phyloP scores from a whole-genome alignment of 2,329 filamentous ascomycete species.

The Penicillium sp. region DNA sequence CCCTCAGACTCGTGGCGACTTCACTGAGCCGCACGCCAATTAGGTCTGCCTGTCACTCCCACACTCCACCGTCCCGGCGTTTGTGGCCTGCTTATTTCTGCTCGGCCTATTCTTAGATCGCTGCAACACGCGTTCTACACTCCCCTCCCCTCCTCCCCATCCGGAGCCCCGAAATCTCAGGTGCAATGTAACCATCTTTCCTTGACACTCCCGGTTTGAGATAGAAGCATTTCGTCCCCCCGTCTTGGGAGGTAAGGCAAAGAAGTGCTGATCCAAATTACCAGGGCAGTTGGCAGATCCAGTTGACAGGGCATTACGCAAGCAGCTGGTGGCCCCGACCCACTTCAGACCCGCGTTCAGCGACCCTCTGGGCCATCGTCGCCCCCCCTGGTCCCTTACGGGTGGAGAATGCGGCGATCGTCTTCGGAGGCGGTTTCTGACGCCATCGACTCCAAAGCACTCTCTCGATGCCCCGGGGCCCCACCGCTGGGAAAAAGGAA shows the following conservation, averaged over 20 bases:
- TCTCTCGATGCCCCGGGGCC: neutral
- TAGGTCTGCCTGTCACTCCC: neutral
- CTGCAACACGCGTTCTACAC: constrained; percentile 3
- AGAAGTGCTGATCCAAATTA: constrained; percentile 40
- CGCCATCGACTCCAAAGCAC: constrained; percentile 29
- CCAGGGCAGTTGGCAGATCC: constrained; percentile 14
- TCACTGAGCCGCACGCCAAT: constrained; percentile 10
- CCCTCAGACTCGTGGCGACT: constrained; percentile 21
- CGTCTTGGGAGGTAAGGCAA: constrained; percentile 14
- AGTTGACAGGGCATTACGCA: constrained; percentile 39
- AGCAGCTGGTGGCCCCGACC: constrained; percentile 37
- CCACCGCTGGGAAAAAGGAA: constrained; percentile 1
- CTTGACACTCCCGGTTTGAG: constrained; percentile 3
- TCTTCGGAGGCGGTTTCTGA: constrained; percentile 28
- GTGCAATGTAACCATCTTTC: neutral
- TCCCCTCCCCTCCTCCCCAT: neutral
- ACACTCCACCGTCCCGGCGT: constrained; percentile 6
- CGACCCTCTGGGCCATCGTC: constrained; percentile 36
- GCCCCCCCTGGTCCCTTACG: constrained; percentile 39
- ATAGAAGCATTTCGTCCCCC: constrained; percentile 15
- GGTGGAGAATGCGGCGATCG: constrained; percentile 45
- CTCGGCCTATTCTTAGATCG: constrained; percentile 2
- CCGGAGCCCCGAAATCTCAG: neutral
- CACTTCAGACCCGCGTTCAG: constrained; percentile 35
- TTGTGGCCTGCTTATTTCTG: constrained; percentile 4